Base-by-base conservation (phyloP, 2,329 filamentous ascomycete species). In the Trichoderma endophyticum region DNA sequence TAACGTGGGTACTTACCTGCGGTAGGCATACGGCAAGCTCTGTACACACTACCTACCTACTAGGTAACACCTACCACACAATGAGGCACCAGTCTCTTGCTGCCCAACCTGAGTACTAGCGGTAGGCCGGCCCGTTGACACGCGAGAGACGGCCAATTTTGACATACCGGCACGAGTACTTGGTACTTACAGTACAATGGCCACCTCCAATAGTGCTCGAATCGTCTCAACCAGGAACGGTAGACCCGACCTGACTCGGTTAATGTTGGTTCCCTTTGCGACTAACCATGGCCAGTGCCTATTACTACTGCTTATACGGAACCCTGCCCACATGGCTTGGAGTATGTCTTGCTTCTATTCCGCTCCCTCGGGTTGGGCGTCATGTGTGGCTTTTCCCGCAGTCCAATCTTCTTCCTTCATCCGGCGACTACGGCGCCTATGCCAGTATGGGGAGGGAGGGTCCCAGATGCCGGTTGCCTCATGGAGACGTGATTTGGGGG, bases 261-360 rank as follows among this genome's bases (percentile, higher is more conserved):
- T 51, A 70, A 43, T 43, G 60, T 56, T 63, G 43, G 60, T 70
- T 57, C 60, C 21, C 56, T 24, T 36, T 57, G 56, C 60, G 59
- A 43, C 43, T 48, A 43, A n/a, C 26, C 32, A 70, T 43, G 34
- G 60, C 15, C 39, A 64, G 14, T 32, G 48, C 62, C 43, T 51
- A 21, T 21, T 24, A 54, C 48, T 51, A 34, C 68, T 26, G 30
- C 68, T 14, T 24, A 32, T 59, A 65, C 69, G 62, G 54, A 71
- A 36, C 61, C 66, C 65, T 26, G 21, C 68, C 69, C 69, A 71
- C 69, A 71, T 71, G 69, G 69, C 51, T 60, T 43, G 61, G 61
- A 32, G 69, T 43, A 71, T 71, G 69, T 71, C 69, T 71, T 71
- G 69, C 69, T 66, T 71, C 36, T 54, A 71, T 65, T 51, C 69